Conservation (phyloP, 2,329 filamentous ascomycete genomes). For the Talaromyces sp. region DNA sequence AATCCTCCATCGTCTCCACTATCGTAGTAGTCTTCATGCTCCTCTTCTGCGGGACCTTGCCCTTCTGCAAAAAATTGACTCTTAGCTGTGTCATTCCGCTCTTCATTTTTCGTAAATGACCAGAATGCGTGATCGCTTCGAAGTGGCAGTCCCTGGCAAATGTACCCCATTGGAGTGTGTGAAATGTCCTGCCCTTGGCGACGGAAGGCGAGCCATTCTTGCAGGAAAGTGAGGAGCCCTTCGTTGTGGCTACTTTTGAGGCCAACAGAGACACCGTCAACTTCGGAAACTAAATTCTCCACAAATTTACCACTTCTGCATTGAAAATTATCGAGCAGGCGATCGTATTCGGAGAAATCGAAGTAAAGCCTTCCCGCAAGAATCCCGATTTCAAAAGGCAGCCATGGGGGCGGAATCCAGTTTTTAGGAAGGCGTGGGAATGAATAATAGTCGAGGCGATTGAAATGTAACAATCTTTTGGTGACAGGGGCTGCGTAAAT, state of each 20-base stretch:
- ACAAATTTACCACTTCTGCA: not conserved
- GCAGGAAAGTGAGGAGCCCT: conserved; percentile 21
- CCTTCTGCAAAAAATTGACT: not conserved
- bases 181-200: conserved; percentile 30
- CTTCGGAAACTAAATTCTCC: not conserved
- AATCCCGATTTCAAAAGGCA: conserved; percentile 55
- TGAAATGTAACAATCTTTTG: conserved; percentile 55
- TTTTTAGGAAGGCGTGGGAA: conserved; percentile 41
- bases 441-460: conserved; percentile 47
- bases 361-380: conserved; percentile 56
- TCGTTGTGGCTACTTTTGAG: conserved; percentile 1
- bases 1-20: not conserved
- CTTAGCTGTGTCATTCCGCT: not conserved
- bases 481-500: conserved; percentile 58
- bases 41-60: not conserved
- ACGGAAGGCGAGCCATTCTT: conserved; percentile 28
- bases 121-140: conserved; percentile 25
- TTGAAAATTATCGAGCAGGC: conserved; percentile 6
- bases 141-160: conserved; percentile 24
- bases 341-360: conserved; percentile 19
- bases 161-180: conserved; percentile 30
- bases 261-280: not conserved
- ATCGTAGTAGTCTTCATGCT: not conserved
- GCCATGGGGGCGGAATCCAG: conserved; percentile 46
- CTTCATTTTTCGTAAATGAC: not conserved